phyloP scores from a whole-genome alignment of 2,329 filamentous ascomycete genomes.

The Pseudocercospora cruenta region DNA sequence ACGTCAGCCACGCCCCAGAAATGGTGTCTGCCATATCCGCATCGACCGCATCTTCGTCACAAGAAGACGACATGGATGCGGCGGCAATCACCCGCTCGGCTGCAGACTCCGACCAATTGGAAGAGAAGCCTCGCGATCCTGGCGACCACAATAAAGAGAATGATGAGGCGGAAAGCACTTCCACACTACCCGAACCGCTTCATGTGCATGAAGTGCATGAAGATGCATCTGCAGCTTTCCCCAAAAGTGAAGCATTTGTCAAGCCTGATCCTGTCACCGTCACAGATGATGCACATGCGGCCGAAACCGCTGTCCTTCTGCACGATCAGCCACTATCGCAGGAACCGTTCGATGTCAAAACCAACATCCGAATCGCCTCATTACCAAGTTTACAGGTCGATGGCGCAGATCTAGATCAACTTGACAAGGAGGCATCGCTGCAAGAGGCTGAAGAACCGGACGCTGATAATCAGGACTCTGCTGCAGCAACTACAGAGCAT shows the following conservation, averaged over 20 bases:
- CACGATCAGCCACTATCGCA: background rate
- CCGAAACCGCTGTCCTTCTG: background rate
- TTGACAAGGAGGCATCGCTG: conserved; percentile 3
- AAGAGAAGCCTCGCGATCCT: conserved; percentile 12
- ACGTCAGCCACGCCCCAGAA: background rate
- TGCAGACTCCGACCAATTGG: conserved; percentile 15
- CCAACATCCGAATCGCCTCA: conserved; percentile 1
- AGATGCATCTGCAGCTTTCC: background rate
- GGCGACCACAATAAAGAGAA: background rate
- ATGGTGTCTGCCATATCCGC: background rate
- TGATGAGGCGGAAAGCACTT: conserved; percentile 13
- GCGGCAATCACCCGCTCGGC: conserved; percentile 9
- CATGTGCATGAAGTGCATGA: background rate
- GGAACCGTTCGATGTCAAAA: background rate
- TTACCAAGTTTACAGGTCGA: background rate
- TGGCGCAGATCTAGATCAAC: conserved; percentile 6
- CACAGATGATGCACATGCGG: background rate
- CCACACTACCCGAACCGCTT: background rate
- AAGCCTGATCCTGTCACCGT: conserved; percentile 1
- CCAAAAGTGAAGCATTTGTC: conserved; percentile 9
- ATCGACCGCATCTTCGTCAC: background rate
- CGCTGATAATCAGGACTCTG: conserved; percentile 4
- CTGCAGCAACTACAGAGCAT: conserved; percentile 12
- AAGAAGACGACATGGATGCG: background rate
- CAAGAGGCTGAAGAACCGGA: background rate